Percentiles rank a stretch among this genome's conserved stretches.
These are phyloP conservation scores for Bolboschoenus planiculmis DNA, from an alignment of 176 grass and related monocot species.

Conservation along the genomic window DNA sequence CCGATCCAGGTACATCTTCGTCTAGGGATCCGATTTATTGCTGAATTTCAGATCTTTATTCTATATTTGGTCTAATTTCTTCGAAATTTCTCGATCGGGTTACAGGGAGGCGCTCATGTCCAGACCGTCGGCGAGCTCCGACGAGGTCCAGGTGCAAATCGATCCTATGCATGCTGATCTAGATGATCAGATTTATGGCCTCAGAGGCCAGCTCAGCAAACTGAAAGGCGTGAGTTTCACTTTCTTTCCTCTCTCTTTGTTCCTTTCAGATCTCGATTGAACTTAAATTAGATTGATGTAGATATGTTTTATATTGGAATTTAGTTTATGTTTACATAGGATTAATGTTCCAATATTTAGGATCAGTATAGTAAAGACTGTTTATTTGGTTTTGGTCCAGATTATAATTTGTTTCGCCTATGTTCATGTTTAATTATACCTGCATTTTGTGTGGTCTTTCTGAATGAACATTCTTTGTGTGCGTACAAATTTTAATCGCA, in stretches of 20 bases:
- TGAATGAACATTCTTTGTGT: background rate
- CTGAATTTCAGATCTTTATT: background rate
- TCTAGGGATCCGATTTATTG: background rate
- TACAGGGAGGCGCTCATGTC: constrained; percentile 52
- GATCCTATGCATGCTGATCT: constrained; percentile 62
- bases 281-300: background rate
- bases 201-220: constrained; percentile 42
- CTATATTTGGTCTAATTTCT: constrained; percentile 7
- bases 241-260: background rate
- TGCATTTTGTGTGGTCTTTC: background rate
- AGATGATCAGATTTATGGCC: constrained; percentile 55
- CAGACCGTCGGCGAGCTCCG: constrained; percentile 37
- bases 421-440: background rate
- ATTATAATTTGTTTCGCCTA: background rate
- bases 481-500: background rate
- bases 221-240: constrained; percentile 49
- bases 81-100: background rate
- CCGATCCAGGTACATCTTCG: constrained; percentile 22
- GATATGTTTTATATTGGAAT: background rate
- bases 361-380: background rate
- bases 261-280: background rate
- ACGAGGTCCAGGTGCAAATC: constrained; percentile 64
- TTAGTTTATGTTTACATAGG: background rate
- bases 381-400: background rate
- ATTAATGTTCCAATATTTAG: background rate